A percentile compares a stretch with the other conserved stretches of the same genome.
Evolutionary conservation across 2,329 filamentous ascomycete species (phyloP).

Genomic region (Cladosporium sp.): DNA sequence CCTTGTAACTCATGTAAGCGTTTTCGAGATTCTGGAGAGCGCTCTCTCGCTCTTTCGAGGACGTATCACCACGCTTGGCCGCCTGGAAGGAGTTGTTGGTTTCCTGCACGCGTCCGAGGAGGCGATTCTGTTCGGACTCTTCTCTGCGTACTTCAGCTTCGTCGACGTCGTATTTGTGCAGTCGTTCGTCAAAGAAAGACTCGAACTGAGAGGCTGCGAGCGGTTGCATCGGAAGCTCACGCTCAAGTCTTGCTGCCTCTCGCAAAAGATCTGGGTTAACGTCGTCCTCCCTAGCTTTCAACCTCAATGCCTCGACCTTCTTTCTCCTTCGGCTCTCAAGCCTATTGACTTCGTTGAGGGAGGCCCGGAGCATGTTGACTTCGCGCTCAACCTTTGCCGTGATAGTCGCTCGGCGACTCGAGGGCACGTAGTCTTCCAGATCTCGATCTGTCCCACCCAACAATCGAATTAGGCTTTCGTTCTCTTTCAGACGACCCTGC

Average conservation of each 20-base stretch:
- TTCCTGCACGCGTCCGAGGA: constrained; percentile 68
- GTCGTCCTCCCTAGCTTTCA: constrained; percentile 82
- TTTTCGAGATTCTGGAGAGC: constrained; percentile 86
- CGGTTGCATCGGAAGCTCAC: constrained; percentile 78
- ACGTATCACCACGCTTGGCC: constrained; percentile 67
- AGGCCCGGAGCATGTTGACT: constrained; percentile 72
- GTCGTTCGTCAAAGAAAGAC: constrained; percentile 78
- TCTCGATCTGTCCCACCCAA: constrained; percentile 77
- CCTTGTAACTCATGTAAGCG: constrained; percentile 94
- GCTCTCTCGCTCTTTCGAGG: constrained; percentile 73
- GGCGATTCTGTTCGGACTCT: constrained; percentile 75
- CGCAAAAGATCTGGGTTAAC: constrained; percentile 78
- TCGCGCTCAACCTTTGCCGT: constrained; percentile 79
- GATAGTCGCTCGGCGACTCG: constrained; percentile 74
- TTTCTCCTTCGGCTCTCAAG: constrained; percentile 78
- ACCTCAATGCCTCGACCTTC: constrained; percentile 74
- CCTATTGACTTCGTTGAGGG: constrained; percentile 80
- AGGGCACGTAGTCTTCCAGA: constrained; percentile 86
- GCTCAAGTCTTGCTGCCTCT: constrained; percentile 82
- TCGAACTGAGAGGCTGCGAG: constrained; percentile 92
- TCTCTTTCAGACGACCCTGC: constrained; percentile 73
- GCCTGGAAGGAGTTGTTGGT: constrained; percentile 77
- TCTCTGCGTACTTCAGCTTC: constrained; percentile 67
- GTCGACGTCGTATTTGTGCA: constrained; percentile 80
- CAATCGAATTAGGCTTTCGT: constrained; percentile 72